Percentiles rank a stretch among this genome's conserved stretches.
Evolutionary conservation across 2,329 filamentous ascomycete species (phyloP).

Genomic region (Phyllosticta citrichinensis): DNA sequence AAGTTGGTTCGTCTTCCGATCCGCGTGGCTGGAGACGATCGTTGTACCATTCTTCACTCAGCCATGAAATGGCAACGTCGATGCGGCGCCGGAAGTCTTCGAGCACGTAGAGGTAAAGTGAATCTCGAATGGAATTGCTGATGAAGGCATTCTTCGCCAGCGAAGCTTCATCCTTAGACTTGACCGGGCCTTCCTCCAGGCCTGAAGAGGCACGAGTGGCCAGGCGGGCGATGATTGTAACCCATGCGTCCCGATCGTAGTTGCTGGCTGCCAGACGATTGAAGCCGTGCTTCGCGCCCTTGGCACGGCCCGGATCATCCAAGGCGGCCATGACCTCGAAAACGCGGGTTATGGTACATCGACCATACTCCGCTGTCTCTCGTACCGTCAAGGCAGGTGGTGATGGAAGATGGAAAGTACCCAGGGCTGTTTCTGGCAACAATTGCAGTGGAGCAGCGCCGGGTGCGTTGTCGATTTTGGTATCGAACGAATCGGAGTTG

Average conservation of each 20-base stretch:
- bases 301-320: slow-evolving; percentile 49
- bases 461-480: slow-evolving; percentile 63
- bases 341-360: slow-evolving; percentile 64
- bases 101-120: slow-evolving; percentile 74
- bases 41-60: slow-evolving; percentile 97
- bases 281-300: slow-evolving; percentile 54
- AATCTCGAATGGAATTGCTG: slow-evolving; percentile 64
- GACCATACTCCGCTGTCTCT: slow-evolving; percentile 62
- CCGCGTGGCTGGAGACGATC: slow-evolving; percentile 52
- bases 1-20: slow-evolving; percentile 29
- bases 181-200: slow-evolving; percentile 50
- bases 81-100: slow-evolving; percentile 87
- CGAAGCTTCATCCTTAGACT: slow-evolving; percentile 38
- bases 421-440: slow-evolving; percentile 45
- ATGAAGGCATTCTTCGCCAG: slow-evolving; percentile 35
- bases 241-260: slow-evolving; percentile 81
- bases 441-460: slow-evolving; percentile 33
- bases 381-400: slow-evolving; percentile 64
- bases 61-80: slow-evolving; percentile 83
- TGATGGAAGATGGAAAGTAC: slow-evolving; percentile 68
- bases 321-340: slow-evolving; percentile 67
- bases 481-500: slow-evolving; percentile 65
- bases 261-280: slow-evolving; percentile 74
- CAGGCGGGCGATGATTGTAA: slow-evolving; percentile 74
- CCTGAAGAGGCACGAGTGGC: slow-evolving; percentile 69